Conservation (phyloP, 768 basidiomycete genomes). For the Leucogyrophana mollusca region DNA sequence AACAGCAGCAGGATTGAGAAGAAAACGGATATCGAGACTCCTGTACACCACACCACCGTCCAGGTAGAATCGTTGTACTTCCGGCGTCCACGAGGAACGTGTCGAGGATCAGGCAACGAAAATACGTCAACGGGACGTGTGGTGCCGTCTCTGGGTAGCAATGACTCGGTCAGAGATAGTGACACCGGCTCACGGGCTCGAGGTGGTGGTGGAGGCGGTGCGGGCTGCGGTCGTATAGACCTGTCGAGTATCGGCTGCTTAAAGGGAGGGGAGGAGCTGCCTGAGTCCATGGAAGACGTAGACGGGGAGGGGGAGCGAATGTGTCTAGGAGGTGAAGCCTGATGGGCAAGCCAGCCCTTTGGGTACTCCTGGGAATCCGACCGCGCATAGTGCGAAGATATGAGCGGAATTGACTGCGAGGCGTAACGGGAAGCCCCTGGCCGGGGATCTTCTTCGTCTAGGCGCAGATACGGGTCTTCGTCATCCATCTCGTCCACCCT, state of each 20-base stretch:
- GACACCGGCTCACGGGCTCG: constrained; percentile 47
- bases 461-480: constrained; percentile 75
- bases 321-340: constrained; percentile 58
- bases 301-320: constrained; percentile 43
- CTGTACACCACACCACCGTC: constrained; percentile 65
- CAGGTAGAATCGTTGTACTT: constrained; percentile 75
- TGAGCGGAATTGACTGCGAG: constrained; percentile 35
- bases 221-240: constrained; percentile 35
- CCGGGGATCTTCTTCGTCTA: constrained; percentile 65
- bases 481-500: constrained; percentile 43
- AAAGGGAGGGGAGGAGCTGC: constrained; percentile 3
- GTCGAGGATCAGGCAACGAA: constrained; percentile 73
- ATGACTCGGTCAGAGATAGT: constrained; percentile 75
- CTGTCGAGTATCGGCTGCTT: constrained; percentile 8
- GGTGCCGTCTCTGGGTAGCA: constrained; percentile 71
- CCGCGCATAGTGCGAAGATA: constrained; percentile 30
- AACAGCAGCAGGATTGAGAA: constrained; percentile 67
- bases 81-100: constrained; percentile 58
- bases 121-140: constrained; percentile 68
- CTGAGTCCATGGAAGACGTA: constrained; percentile 28
- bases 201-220: constrained; percentile 39
- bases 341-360: constrained; percentile 71
- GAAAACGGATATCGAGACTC: constrained; percentile 59
- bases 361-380: constrained; percentile 42
- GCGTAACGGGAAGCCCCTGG: constrained; percentile 35